Evolutionary conservation across 371 early-diverging fungal genomes (phyloP).

Genomic region (Zychaea mexicana): DNA sequence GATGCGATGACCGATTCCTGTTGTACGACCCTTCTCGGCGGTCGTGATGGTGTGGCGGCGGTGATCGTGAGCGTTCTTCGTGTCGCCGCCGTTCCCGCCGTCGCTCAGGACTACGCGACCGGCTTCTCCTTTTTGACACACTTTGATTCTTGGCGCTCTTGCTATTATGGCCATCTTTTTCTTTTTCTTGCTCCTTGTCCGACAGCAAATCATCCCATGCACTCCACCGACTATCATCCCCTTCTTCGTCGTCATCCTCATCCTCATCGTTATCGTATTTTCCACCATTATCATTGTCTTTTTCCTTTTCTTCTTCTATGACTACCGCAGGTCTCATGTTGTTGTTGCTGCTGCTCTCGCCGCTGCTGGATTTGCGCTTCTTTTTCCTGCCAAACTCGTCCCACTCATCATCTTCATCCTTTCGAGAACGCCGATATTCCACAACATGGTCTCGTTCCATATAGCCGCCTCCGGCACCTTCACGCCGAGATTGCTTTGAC

Average conservation of each 20-base stretch:
- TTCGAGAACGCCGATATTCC: conserved; percentile 20
- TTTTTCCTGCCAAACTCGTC: conserved; percentile 35
- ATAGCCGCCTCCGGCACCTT: conserved; percentile 38
- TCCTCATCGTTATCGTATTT: conserved; percentile 13
- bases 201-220: conserved; percentile 33
- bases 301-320: not conserved
- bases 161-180: conserved; percentile 1
- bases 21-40: not conserved
- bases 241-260: conserved; percentile 31
- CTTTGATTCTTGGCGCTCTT: not conserved
- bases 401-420: conserved; percentile 35
- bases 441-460: conserved; percentile 33
- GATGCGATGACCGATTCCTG: not conserved
- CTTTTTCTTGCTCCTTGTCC: conserved; percentile 8
- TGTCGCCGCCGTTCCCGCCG: conserved; percentile 4
- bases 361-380: conserved; percentile 1
- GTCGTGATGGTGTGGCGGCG: not conserved
- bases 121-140: conserved; percentile 1
- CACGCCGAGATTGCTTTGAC: conserved; percentile 20
- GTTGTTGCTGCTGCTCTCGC: not conserved
- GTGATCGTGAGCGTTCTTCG: conserved; percentile 2
- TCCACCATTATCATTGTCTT: not conserved
- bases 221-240: conserved; percentile 33
- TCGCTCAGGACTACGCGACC: conserved; percentile 2
- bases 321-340: not conserved